Percentiles rank a stretch among this genome's conserved stretches.
phyloP scores from a whole-genome alignment of 768 basidiomycete genomes.

The Hericium coralloides region DNA sequence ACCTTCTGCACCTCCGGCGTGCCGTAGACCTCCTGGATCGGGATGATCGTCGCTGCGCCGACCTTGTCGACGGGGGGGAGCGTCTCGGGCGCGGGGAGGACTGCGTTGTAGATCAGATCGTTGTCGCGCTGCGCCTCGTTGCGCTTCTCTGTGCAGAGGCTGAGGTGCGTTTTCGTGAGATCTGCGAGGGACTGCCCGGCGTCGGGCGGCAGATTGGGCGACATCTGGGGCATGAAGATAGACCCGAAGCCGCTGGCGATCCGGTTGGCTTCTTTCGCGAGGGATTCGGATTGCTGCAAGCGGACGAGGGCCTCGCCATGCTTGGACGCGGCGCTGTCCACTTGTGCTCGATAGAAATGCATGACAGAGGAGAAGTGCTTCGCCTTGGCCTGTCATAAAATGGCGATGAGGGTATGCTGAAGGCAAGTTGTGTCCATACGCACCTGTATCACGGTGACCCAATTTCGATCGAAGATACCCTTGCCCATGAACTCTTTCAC shows the following conservation, averaged over 20 bases:
- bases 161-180: conserved; percentile 74
- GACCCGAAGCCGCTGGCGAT: conserved; percentile 60
- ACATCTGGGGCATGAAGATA: conserved; percentile 60
- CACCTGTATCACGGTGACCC: conserved; percentile 83
- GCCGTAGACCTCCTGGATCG: conserved; percentile 91
- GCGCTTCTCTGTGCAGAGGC: conserved; percentile 68
- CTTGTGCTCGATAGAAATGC: conserved; percentile 79
- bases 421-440: conserved; percentile 8
- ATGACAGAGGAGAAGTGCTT: conserved; percentile 83
- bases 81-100: conserved; percentile 70
- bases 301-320: conserved; percentile 85
- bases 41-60: conserved; percentile 70
- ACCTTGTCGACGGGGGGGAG: conserved; percentile 80
- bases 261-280: conserved; percentile 78
- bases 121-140: conserved; percentile 80
- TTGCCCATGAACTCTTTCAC: conserved; percentile 96
- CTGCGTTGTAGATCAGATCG: conserved; percentile 94
- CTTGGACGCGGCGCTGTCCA: conserved; percentile 66
- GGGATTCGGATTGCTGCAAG: conserved; percentile 62
- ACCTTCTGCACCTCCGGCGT: conserved; percentile 88
- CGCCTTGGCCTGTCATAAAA: conserved; percentile 64
- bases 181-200: conserved; percentile 72
- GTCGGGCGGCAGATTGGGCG: conserved; percentile 82
- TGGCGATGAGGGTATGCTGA: not conserved
- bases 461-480: conserved; percentile 90